Evolutionary conservation across 164 flowering plant species (phyloP).

Genomic region (Taxillus chinensis): DNA sequence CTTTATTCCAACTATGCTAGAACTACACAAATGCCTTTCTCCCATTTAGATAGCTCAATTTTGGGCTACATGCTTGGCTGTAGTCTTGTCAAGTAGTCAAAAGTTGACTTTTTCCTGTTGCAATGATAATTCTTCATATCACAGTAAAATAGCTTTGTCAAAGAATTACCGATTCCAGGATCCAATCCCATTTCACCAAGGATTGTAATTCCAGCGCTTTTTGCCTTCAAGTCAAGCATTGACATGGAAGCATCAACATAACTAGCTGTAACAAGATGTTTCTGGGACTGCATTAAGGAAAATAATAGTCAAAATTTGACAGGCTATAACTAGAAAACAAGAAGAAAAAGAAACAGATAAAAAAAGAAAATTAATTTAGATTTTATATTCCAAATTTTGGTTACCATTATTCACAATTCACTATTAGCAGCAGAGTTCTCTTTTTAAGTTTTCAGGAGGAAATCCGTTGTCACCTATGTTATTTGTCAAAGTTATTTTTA

Average conservation of each 20-base stretch:
- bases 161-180: constrained; percentile 87
- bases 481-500: no score
- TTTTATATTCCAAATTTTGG: no score
- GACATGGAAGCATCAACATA: constrained; percentile 78
- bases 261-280: constrained; percentile 95
- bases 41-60: neutral
- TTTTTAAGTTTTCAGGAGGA: no score
- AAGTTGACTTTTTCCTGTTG: neutral
- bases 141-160: neutral
- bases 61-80: neutral
- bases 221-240: constrained; percentile 56
- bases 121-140: neutral
- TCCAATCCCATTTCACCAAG: constrained; percentile 99
- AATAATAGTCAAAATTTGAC: neutral
- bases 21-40: neutral
- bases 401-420: no score
- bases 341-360: neutral
- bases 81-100: no score
- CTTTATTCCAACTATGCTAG: no score
- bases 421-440: no score
- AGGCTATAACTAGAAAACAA: neutral
- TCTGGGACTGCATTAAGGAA: constrained; percentile 53
- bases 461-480: no score
- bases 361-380: no score
- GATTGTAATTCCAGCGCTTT: constrained; percentile 67